Evolutionary conservation across 495 filamentous ascomycete genomes (phyloP), one percentile per base, ranked within the genome.

Genomic region (Aspergillus cristatus): DNA sequence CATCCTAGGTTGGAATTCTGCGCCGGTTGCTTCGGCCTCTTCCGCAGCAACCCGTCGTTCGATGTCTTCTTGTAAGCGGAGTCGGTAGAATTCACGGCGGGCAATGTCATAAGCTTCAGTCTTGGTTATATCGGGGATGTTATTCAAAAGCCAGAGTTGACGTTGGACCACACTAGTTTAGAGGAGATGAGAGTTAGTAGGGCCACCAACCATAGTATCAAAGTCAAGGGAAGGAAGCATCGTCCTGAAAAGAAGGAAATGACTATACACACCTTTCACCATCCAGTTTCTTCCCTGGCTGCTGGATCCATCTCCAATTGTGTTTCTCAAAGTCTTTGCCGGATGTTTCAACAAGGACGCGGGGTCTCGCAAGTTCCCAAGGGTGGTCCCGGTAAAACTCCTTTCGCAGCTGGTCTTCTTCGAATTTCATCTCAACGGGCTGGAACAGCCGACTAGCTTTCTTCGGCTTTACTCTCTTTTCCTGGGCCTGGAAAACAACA

Each of bases 351-450:
- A 95, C 63, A 17, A 98, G 59, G 43, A 95, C 71, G 46, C 80
- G 72, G 35, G 91, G 91, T 45, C 91, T 73, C 18, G 93, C 91
- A 51, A 98, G 68, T 57, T 98, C 91, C 91, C 91, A 98, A 3
- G 91, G 91, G 62, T 98, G 91, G 58, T 98, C 89, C 42, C 69
- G 71, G 66, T 82, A 97, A 67, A 97, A 98, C 18, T 81, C 65
- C 39, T 52, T 66, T 34, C 91, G 80, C 47, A 97, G 66, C 43
- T 68, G 60, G 58, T 98, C 93, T 58, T 98, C 91, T 32, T 86
- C 84, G 57, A 88, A 93, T 37, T 68, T 68, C 36, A 98, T 77
- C 38, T 67, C 53, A 35, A 86, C 74, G 4, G 91, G 91, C 49
- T 79, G 72, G 64, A 86, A 97, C 49, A 94, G 55, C 38, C 79